These are phyloP conservation scores for Trichoderma virens DNA, from an alignment of 495 filamentous ascomycete genomes.

Conservation along the genomic window DNA sequence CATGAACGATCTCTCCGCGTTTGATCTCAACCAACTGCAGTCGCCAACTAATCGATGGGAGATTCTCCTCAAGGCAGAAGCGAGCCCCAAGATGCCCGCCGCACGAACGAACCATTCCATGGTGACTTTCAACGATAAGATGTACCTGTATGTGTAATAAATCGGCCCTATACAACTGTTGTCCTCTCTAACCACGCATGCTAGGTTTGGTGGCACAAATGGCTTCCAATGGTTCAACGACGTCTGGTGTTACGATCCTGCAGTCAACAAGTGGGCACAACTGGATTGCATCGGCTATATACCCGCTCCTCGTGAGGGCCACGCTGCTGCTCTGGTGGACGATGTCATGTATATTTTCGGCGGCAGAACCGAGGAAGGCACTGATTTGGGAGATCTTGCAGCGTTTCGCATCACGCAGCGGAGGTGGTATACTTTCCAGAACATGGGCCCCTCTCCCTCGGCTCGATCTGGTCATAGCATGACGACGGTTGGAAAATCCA, in stretches of 20 bases:
- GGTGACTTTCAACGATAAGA: constrained; percentile 84
- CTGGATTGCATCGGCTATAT: constrained; percentile 97
- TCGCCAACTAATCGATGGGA: constrained; percentile 89
- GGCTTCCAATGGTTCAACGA: constrained; percentile 96
- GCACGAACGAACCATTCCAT: constrained; percentile 93
- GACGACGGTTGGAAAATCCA: constrained; percentile 85
- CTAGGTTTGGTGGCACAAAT: constrained; percentile 92
- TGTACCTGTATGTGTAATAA: constrained; percentile 62
- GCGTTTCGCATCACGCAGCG: constrained; percentile 87
- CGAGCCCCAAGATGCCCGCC: constrained; percentile 49
- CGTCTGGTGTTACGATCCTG: constrained; percentile 91
- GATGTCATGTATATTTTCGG: constrained; percentile 99
- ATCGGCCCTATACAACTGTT: not conserved
- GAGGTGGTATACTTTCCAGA: constrained; percentile 99
- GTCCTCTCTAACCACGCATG: constrained; percentile 18
- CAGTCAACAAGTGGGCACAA: constrained; percentile 71
- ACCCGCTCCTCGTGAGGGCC: constrained; percentile 85
- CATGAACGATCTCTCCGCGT: constrained; percentile 96
- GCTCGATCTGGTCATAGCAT: constrained; percentile 94
- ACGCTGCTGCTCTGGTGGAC: constrained; percentile 84
- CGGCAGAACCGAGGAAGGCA: constrained; percentile 87
- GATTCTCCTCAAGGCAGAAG: constrained; percentile 42
- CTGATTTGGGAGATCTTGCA: constrained; percentile 86
- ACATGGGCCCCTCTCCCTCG: constrained; percentile 96
- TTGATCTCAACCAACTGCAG: constrained; percentile 91